phyloP scores from a whole-genome alignment of 1,139 yeast species.

The Arxiozyma heterogenica region DNA sequence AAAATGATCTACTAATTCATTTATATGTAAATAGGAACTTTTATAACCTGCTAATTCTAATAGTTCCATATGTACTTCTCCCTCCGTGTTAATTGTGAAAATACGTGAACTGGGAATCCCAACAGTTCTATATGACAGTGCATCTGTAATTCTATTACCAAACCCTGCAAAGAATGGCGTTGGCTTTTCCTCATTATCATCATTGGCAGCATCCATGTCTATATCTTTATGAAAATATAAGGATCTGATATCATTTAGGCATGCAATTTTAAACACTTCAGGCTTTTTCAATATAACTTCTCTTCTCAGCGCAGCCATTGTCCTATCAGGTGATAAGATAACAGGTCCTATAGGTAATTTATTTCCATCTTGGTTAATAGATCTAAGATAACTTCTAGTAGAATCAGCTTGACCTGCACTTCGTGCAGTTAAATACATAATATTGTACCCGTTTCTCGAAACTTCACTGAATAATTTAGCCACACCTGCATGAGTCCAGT shows the following conservation, averaged over 20 bases:
- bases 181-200: conserved; percentile 19
- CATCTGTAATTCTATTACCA: conserved; percentile 95
- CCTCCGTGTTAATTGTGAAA: conserved; percentile 92
- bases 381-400: conserved; percentile 73
- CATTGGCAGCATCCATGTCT: background rate
- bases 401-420: conserved; percentile 95
- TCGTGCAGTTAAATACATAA: conserved; percentile 87
- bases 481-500: conserved; percentile 98
- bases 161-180: conserved; percentile 93
- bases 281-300: conserved; percentile 93
- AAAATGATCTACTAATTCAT: conserved; percentile 92
- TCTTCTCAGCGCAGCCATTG: conserved; percentile 86
- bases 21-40: conserved; percentile 79
- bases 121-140: conserved; percentile 86
- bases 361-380: conserved; percentile 67
- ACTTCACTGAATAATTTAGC: conserved; percentile 86
- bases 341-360: conserved; percentile 88
- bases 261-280: conserved; percentile 96
- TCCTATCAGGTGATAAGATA: conserved; percentile 88
- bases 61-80: conserved; percentile 96
- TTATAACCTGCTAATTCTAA: conserved; percentile 88
- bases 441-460: conserved; percentile 77
- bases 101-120: conserved; percentile 91
- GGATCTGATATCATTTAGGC: conserved; percentile 75
- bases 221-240: conserved; percentile 36